These are phyloP conservation scores for Domatiomyces catenatus DNA, from an alignment of 2,329 filamentous ascomycete genomes.

Conservation along the genomic window DNA sequence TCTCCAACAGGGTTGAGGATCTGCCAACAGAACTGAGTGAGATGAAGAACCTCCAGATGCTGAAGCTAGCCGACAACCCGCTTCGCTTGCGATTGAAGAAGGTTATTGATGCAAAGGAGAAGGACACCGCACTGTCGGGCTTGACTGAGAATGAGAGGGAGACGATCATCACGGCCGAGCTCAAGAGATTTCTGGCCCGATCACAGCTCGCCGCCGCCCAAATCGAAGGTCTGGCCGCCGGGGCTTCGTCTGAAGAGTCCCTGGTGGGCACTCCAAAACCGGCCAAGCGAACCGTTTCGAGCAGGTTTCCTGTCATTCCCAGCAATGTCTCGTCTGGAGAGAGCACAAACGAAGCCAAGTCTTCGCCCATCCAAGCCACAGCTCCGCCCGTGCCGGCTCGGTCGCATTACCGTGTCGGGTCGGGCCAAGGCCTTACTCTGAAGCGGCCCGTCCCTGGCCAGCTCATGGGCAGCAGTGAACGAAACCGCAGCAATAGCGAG, in stretches of 20 bases:
- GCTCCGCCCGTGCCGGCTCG: slow-evolving; percentile 64
- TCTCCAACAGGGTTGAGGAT: slow-evolving; percentile 73
- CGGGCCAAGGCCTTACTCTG: slow-evolving; percentile 33
- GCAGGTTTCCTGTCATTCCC: slow-evolving; percentile 46
- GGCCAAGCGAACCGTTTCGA: slow-evolving; percentile 39
- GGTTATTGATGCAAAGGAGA: slow-evolving; percentile 50
- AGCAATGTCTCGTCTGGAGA: slow-evolving; percentile 43
- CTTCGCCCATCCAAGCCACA: slow-evolving; percentile 24
- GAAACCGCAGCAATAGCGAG: slow-evolving; percentile 47
- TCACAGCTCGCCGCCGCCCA: slow-evolving; percentile 26
- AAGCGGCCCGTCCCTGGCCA: slow-evolving; percentile 61
- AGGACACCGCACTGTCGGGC: slow-evolving; percentile 41
- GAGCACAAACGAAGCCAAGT: slow-evolving; percentile 7
- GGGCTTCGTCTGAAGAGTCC: slow-evolving; percentile 46
- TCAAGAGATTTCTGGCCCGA: slow-evolving; percentile 42
- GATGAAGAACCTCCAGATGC: slow-evolving; percentile 73
- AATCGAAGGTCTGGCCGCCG: slow-evolving; percentile 30
- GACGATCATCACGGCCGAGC: slow-evolving; percentile 42
- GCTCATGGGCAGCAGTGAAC: slow-evolving; percentile 38
- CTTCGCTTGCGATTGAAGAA: slow-evolving; percentile 64
- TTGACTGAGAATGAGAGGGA: slow-evolving; percentile 46
- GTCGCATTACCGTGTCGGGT: slow-evolving; percentile 56
- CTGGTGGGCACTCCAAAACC: slow-evolving; percentile 63
- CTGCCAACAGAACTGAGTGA: slow-evolving; percentile 73
- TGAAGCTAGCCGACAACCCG: slow-evolving; percentile 82